These are phyloP conservation scores for Taphrina pruni DNA, from an alignment of 1,139 yeast genomes.

Conservation along the genomic window DNA sequence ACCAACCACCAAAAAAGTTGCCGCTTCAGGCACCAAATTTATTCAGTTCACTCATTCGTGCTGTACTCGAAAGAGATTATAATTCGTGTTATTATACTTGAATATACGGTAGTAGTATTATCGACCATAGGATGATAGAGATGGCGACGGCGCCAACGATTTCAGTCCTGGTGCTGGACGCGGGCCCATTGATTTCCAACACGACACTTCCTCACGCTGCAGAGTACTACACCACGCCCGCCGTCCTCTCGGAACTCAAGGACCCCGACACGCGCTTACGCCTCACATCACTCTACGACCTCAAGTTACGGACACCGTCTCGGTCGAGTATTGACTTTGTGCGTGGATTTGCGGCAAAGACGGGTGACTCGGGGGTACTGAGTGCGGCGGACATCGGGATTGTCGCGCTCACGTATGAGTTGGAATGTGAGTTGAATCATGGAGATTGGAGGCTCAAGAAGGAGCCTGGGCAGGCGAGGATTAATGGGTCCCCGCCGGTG, in stretches of 20 bases:
- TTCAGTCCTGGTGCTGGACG: slow-evolving; percentile 74
- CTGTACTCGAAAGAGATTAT: neutral
- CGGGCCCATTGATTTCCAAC: slow-evolving; percentile 88
- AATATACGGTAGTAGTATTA: neutral
- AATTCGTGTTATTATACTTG: neutral
- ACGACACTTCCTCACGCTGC: slow-evolving; percentile 59
- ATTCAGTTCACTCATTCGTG: neutral
- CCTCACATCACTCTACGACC: slow-evolving; percentile 39
- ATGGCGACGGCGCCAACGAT: slow-evolving; percentile 28
- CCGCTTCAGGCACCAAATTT: slow-evolving; percentile 21
- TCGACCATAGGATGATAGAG: neutral
- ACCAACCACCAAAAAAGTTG: neutral
- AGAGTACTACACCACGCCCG: slow-evolving; percentile 83
- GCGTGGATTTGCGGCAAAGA: slow-evolving; percentile 74
- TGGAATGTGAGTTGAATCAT: slow-evolving; percentile 71
- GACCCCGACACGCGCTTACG: slow-evolving; percentile 69
- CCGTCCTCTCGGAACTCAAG: slow-evolving; percentile 81
- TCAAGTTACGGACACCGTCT: slow-evolving; percentile 63
- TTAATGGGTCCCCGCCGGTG: slow-evolving; percentile 46
- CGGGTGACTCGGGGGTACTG: slow-evolving; percentile 89
- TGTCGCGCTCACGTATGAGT: slow-evolving; percentile 85
- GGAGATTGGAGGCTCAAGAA: slow-evolving; percentile 75
- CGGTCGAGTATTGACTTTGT: slow-evolving; percentile 68
- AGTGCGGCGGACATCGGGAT: slow-evolving; percentile 91
- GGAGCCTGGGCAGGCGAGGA: slow-evolving; percentile 68